These are phyloP conservation scores for Calonectria pseudoreteaudii DNA, from an alignment of 2,329 filamentous ascomycete species.

Conservation along the genomic window DNA sequence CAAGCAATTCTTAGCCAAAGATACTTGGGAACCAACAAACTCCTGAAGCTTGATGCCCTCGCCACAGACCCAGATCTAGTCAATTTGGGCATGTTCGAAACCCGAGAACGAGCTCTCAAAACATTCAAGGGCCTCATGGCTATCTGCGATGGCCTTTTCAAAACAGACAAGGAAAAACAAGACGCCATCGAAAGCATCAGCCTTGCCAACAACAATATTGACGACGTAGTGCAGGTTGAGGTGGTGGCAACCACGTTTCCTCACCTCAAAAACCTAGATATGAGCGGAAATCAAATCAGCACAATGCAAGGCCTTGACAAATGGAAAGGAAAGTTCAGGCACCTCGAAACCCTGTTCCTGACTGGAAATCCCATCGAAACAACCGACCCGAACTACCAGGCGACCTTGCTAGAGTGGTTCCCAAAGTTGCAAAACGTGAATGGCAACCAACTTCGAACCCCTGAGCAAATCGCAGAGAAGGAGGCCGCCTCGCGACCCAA, in stretches of 20 bases:
- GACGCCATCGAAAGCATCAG: constrained; percentile 86
- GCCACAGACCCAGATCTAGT: constrained; percentile 78
- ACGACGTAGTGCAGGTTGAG: constrained; percentile 78
- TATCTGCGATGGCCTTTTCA: constrained; percentile 83
- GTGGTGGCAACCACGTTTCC: constrained; percentile 83
- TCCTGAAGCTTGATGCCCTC: constrained; percentile 86
- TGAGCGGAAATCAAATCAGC: constrained; percentile 84
- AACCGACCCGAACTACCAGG: constrained; percentile 69
- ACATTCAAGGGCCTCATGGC: constrained; percentile 94
- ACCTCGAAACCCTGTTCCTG: constrained; percentile 84
- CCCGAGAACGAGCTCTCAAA: constrained; percentile 79
- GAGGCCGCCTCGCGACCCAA: constrained; percentile 62
- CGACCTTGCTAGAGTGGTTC: constrained; percentile 83
- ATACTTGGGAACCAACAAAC: constrained; percentile 77
- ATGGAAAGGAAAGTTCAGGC: constrained; percentile 84
- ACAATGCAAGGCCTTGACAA: constrained; percentile 74
- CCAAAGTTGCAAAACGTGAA: constrained; percentile 84
- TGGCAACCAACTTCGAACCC: constrained; percentile 77
- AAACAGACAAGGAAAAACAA: constrained; percentile 76
- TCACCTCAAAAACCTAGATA: constrained; percentile 87
- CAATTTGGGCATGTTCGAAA: constrained; percentile 80
- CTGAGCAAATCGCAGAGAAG: constrained; percentile 73
- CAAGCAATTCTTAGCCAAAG: constrained; percentile 78
- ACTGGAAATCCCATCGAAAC: constrained; percentile 79
- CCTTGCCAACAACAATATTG: constrained; percentile 82